Base-by-base conservation (phyloP, 306 rosid genomes). In the Fagus crenata region DNA sequence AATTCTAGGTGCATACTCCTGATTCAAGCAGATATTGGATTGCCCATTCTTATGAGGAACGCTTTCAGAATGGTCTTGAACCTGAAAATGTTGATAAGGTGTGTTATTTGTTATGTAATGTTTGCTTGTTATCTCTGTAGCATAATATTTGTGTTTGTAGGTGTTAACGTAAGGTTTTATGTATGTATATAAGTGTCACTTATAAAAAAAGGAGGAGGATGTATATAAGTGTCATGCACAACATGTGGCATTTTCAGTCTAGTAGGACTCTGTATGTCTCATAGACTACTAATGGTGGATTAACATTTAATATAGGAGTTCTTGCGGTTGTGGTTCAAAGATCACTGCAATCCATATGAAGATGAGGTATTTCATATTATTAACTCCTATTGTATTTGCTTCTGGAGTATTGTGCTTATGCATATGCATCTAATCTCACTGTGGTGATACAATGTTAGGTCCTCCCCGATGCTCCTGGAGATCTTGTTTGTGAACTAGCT, bases 21-120 rank as follows among this genome's bases (percentile, higher is more conserved):
- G 98, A 95, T 87, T 92, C 97, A 63, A 95, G 98, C 77, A 92
- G 97, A 86, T 92, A 95, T 84, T 95, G 98, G 98, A 90, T 95
- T 81, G 92, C 97, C 58, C 78, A 80, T 83, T 90, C 97, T 72
- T 95, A 90, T 68, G 76, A 82, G 71, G 93, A 95, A 75, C 87
- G 83, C 61, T 81, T 95, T 86, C 87, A 84, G 86, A 88, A 82
- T 78, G 90, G 92, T 59, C 91, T 90, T 65, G 99, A 90, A 78
- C 99, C 99, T 76, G 97, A 95, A 80, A 92, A 95, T 86, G 88
- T 95, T 78, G 99, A 95, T 73, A 95, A 95, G 96, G 99, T 95
- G 17, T 53, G 78, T 65, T 79, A 53, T 82, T 53, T 75, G 17
- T 70, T 18, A 53, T 41, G 46, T 49, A 7, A 49, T 6, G 53